Conservation (phyloP, 2,329 filamentous ascomycete species). For the Pseudogymnoascus sp. region DNA sequence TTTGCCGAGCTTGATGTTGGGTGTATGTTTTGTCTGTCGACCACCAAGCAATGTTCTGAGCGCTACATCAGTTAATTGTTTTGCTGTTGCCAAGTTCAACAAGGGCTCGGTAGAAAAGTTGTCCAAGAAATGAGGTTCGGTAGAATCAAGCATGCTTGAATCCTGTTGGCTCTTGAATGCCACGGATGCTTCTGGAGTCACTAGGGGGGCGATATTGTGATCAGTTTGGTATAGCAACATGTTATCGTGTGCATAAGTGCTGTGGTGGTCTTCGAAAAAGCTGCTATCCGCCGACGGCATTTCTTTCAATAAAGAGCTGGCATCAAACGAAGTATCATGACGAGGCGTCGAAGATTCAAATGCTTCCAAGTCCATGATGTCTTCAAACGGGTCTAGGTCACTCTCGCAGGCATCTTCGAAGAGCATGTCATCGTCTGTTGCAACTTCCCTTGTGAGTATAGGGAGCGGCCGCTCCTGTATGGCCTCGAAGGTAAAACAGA, state of each 20-base stretch:
- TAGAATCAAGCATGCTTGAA: constrained; percentile 4
- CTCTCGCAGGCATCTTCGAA: not conserved
- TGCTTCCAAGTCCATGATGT: not conserved
- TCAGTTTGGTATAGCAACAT: constrained; percentile 15
- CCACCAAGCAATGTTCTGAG: constrained; percentile 15
- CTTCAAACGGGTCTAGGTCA: not conserved
- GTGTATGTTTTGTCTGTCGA: not conserved
- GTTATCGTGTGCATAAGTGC: constrained; percentile 10
- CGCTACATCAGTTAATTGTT: constrained; percentile 11
- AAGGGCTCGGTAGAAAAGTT: not conserved
- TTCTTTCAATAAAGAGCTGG: not conserved
- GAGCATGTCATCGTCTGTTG: not conserved
- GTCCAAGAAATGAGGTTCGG: not conserved
- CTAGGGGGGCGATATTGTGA: constrained; percentile 11
- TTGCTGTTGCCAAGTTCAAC: not conserved
- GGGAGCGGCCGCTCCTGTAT: not conserved
- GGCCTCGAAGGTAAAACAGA: constrained; percentile 18
- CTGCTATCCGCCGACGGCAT: not conserved
- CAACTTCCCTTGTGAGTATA: not conserved
- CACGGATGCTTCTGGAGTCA: not conserved
- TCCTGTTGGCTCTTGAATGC: not conserved
- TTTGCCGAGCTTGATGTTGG: constrained; percentile 13
- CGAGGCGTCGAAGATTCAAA: not conserved
- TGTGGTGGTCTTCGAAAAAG: not conserved
- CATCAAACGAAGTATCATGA: not conserved